Evolutionary conservation across 169 alveolate species (phyloP).

Genomic region (Besnoitia besnoiti): DNA sequence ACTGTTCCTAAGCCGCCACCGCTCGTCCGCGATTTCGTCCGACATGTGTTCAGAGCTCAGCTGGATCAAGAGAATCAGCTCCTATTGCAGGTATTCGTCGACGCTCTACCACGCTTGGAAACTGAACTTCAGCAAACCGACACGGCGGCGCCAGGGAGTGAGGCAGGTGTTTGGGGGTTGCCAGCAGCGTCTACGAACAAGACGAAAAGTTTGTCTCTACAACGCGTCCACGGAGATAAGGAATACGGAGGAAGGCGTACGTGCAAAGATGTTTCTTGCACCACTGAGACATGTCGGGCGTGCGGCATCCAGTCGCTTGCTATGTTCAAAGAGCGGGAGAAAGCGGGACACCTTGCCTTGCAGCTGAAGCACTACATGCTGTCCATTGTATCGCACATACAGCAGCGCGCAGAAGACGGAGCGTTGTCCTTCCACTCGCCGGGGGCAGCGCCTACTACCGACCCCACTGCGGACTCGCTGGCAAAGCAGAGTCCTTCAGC

Average conservation of each 20-base stretch:
- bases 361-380: slow-evolving; percentile 30
- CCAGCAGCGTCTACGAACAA: neutral
- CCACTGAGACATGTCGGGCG: neutral
- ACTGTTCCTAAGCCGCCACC: neutral
- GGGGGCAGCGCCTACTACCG: neutral
- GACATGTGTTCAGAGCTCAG: neutral
- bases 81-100: neutral
- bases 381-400: neutral
- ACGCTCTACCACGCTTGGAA: neutral
- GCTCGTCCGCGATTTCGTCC: neutral
- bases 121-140: neutral
- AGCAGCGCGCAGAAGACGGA: neutral
- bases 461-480: neutral
- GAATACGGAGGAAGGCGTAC: neutral
- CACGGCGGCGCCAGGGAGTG: neutral
- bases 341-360: neutral
- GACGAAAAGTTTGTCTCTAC: neutral
- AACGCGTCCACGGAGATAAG: too few species aligned
- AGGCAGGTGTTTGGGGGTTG: neutral
- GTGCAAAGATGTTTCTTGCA: neutral
- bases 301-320: neutral
- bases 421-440: neutral
- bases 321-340: neutral
- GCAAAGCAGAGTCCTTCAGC: neutral
- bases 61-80: neutral